These are phyloP conservation scores for Nannizziopsis arthrosporioides DNA, from an alignment of 2,329 filamentous ascomycete species.

Conservation along the genomic window DNA sequence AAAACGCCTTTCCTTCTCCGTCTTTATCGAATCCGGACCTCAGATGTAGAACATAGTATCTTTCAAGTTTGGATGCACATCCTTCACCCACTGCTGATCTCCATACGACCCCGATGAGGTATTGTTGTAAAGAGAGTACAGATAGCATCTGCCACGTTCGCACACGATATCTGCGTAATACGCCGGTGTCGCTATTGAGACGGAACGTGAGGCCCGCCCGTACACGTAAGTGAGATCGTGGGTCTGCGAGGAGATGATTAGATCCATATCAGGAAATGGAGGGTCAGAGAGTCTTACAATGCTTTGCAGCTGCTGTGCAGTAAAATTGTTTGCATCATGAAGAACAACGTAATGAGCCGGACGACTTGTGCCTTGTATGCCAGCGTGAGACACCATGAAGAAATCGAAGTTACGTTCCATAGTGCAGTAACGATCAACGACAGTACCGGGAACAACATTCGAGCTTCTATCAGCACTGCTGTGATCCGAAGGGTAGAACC, in stretches of 20 bases:
- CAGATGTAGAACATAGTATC: constrained; percentile 31
- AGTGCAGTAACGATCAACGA: constrained; percentile 75
- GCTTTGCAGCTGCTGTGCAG: constrained; percentile 41
- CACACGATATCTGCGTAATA: constrained; percentile 85
- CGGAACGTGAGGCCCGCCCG: constrained; percentile 71
- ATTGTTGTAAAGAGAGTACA: constrained; percentile 26
- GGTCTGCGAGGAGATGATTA: constrained; percentile 41
- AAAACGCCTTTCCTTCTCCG: constrained; percentile 35
- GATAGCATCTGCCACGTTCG: constrained; percentile 61
- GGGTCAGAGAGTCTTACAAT: constrained; percentile 10
- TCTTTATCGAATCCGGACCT: constrained; percentile 53
- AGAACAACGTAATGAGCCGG: constrained; percentile 73
- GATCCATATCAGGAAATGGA: constrained; percentile 44
- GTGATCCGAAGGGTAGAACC: constrained; percentile 57
- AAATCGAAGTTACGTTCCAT: constrained; percentile 67
- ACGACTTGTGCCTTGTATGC: constrained; percentile 69
- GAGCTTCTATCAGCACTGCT: constrained; percentile 40
- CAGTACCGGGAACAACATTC: constrained; percentile 61
- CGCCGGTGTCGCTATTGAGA: constrained; percentile 74
- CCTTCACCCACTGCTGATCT: constrained; percentile 12
- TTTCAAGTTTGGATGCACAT: constrained; percentile 22
- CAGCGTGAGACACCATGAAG: constrained; percentile 68
- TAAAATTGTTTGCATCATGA: constrained; percentile 44
- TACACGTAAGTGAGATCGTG: constrained; percentile 64
- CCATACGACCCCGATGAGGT: constrained; percentile 35